Evolutionary conservation across 352 stramenopile genomes (phyloP).

Genomic region (Globisporangium splendens): DNA sequence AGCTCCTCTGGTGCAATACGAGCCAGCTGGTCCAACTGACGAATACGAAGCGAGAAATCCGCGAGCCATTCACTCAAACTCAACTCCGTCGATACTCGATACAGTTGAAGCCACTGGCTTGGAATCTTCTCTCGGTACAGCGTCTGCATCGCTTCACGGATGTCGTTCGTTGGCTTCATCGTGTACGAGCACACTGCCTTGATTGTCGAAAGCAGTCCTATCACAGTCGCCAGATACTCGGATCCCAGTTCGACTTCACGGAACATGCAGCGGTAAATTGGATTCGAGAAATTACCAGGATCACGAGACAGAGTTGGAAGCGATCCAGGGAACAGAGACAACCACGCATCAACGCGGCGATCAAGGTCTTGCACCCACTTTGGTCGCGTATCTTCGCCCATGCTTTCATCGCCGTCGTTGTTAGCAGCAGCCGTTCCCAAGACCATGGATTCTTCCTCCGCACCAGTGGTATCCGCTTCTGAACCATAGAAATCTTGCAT

Average conservation of each 20-base stretch:
- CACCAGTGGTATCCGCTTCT: conserved; percentile 34
- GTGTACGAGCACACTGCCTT: conserved; percentile 79
- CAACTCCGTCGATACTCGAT: conserved; percentile 49
- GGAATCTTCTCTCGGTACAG: conserved; percentile 73
- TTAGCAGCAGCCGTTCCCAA: conserved; percentile 25
- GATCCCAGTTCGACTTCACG: conserved; percentile 83
- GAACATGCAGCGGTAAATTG: conserved; percentile 91
- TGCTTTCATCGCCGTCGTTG: conserved; percentile 18
- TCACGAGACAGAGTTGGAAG: conserved; percentile 48
- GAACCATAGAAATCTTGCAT: conserved; percentile 82
- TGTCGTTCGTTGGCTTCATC: conserved; percentile 86
- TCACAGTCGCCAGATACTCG: conserved; percentile 61
- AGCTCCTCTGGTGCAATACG: conserved; percentile 41
- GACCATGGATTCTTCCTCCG: conserved; percentile 66
- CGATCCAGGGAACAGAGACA: conserved; percentile 48
- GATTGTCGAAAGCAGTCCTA: conserved; percentile 63
- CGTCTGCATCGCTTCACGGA: conserved; percentile 74
- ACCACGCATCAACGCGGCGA: conserved; percentile 55
- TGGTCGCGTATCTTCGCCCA: conserved; percentile 44
- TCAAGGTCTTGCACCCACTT: conserved; percentile 85
- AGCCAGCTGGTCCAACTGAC: conserved; percentile 55
- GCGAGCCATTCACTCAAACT: conserved; percentile 79
- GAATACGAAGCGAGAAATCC: conserved; percentile 74
- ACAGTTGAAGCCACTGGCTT: conserved; percentile 52
- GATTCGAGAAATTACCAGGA: conserved; percentile 67